Base-by-base conservation (phyloP, 331 rosid species). In the Arachis monticola region DNA sequence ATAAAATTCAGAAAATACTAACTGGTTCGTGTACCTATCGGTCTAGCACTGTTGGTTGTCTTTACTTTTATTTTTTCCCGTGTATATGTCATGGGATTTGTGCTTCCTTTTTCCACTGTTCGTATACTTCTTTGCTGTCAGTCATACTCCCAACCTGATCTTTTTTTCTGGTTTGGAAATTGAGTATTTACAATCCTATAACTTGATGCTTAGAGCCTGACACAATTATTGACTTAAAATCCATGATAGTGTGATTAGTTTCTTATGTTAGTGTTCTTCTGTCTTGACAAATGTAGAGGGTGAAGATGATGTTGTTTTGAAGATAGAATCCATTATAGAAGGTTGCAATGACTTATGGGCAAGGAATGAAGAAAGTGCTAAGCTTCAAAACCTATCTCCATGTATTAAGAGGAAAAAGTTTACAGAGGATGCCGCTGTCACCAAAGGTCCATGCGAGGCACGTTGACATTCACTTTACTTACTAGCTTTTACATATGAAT, bases 281-380 rank as follows among this genome's bases (percentile, higher is more conserved):
- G 75, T 72, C 73, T 76, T 75, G 60, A 67, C 77, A 68, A 46
- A 70, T 32, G 67, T 77, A 93, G 97, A 83, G 60, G 83, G 83
- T 64, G 88, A 88, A 76, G 95, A 86, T 77, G 84, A 84, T 77
- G 82, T 87, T 41, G 87, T 73, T 59, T 60, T 80, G 40, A 85
- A 83, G 88, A 74, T 93, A 67, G 97, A 93, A 44, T 76, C 89
- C 73, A 73, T 90, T 10, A 66, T 89, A 47, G 96, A 90, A 68
- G 88, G 93, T n/a, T 90, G 89, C 68, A 87, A 84, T 80, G 89
- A 80, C 79, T 74, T 31, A 40, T 82, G 70, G 17, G 60, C 11
- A 52, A 67, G 62, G 75, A 69, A 79, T 35, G 85, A 82, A 57
- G 92, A 65, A 69, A 81, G 81, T 65, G 31, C 32, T 61, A 77